These are phyloP conservation scores for Thermomucor indicae-seudaticae DNA, from an alignment of 371 early-diverging fungal genomes.

Conservation along the genomic window DNA sequence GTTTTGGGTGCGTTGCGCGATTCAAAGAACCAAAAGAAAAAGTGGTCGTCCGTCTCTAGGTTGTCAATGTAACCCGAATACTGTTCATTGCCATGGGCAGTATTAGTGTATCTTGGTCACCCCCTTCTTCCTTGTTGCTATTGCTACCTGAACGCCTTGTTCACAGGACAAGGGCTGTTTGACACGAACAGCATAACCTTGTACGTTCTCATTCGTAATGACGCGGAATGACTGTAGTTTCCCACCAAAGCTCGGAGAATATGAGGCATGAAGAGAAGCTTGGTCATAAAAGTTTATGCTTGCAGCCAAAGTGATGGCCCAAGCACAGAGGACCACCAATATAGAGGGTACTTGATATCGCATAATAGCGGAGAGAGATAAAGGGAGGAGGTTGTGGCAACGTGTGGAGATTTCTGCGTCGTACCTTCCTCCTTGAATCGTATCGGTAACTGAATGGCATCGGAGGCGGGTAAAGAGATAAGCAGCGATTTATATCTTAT, in stretches of 20 bases:
- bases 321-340: too few species aligned
- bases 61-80: constrained; percentile 61
- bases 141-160: constrained; percentile 25
- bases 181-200: constrained; percentile 25
- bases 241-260: too few species aligned
- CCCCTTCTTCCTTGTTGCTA: not conserved
- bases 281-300: not conserved
- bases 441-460: too few species aligned
- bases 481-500: too few species aligned
- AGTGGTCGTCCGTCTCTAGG: constrained; percentile 49
- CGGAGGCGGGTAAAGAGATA: too few species aligned
- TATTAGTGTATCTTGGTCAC: not conserved
- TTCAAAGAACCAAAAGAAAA: constrained; percentile 87
- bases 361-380: too few species aligned
- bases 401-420: too few species aligned
- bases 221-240: constrained; percentile 7
- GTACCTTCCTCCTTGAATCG: too few species aligned
- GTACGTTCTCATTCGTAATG: constrained; percentile 11
- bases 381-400: too few species aligned
- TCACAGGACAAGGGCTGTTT: constrained; percentile 32
- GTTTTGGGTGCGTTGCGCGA: constrained; percentile 65
- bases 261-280: not conserved
- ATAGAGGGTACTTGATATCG: too few species aligned
- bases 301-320: too few species aligned
- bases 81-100: not conserved